A percentile compares a stretch with the other conserved stretches of the same genome.
phyloP scores from a whole-genome alignment of 2,329 filamentous ascomycete species.

The Paecilomyces niveus region DNA sequence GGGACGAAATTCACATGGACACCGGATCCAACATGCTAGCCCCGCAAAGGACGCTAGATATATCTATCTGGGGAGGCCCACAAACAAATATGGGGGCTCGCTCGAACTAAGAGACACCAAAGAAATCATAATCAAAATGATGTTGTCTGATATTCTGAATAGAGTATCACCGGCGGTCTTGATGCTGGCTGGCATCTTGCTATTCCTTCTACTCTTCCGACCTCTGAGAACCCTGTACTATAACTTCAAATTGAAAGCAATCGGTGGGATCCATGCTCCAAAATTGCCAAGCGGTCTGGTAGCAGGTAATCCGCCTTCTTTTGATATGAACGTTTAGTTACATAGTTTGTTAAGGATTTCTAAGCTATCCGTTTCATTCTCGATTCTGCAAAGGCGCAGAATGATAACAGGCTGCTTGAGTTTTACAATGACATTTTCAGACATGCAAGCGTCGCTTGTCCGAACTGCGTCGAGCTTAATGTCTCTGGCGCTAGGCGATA shows the following conservation, averaged over 20 bases:
- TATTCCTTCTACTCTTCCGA: slow-evolving; percentile 1
- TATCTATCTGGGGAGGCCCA: not conserved
- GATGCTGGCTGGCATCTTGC: not conserved
- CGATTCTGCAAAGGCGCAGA: slow-evolving; percentile 4
- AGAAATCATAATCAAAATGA: not conserved
- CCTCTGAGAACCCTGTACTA: slow-evolving; percentile 3
- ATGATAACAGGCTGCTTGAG: slow-evolving; percentile 33
- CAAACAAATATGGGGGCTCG: not conserved
- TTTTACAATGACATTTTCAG: slow-evolving; percentile 50
- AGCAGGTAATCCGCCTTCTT: not conserved
- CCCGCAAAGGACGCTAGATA: not conserved
- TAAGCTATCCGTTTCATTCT: slow-evolving; percentile 8
- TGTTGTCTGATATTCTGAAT: not conserved
- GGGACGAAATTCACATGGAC: not conserved
- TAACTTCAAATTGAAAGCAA: slow-evolving; percentile 2
- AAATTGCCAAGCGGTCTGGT: not conserved
- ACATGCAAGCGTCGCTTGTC: slow-evolving; percentile 19
- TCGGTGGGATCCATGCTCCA: slow-evolving; percentile 17
- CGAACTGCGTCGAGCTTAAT: slow-evolving; percentile 55
- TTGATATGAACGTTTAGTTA: not conserved
- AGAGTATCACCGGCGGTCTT: not conserved
- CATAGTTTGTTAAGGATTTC: slow-evolving; percentile 3
- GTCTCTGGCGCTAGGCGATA: slow-evolving; percentile 46
- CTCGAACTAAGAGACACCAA: not conserved
- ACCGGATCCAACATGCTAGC: no score